Base-by-base conservation (phyloP, 2,329 filamentous ascomycete genomes). In the Talaromyces sp. region DNA sequence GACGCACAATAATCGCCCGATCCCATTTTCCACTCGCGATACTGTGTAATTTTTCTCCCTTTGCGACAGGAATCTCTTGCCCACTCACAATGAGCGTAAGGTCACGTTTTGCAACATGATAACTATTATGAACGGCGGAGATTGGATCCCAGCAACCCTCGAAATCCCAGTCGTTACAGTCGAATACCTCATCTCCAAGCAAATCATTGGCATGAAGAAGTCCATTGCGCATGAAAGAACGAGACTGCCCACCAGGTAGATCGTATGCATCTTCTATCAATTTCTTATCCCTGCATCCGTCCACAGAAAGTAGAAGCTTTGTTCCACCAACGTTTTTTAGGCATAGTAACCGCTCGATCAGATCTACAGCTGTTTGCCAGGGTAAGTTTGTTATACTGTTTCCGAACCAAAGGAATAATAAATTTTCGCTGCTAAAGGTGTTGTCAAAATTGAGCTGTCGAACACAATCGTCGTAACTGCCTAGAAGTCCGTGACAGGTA, bases 141-240 rank as follows among this genome's bases (percentile, higher is more conserved):
- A 45, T 45, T 45, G 41, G 41, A 59, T 59, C 56, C 56, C 56
- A 59, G 56, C 25, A 19, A 39, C 56, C 56, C 33, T 39, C 22
- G 11, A 59, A 59, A 19, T 19, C 56, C 56, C 56, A 59, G 56
- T 59, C 56, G n/a, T 59, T 59, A 19, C n/a, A 19, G 33, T 59
- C 35, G 56, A 59, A 59, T 25, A 59, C 22, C 56, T 39, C 22
- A 19, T 59, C 22, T 19, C 56, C 33, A 37, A 59, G 56, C 22
- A 59, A 25, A 35, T 35, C 22, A 37, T 59, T 59, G n/a, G 56
- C 56, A 37, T 59, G 25, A 33, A 33, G 22, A 33, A 59, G 56
- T 19, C 56, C 19, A 37, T 59, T 59, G 25, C 25, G 56, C 22
- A 35, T 37, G 33, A 59, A 59, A 19, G 25, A 19, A 19, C 56